Evolutionary conservation across 73 alveolate genomes (phyloP).

Genomic region (Paramecium biaurelia): DNA sequence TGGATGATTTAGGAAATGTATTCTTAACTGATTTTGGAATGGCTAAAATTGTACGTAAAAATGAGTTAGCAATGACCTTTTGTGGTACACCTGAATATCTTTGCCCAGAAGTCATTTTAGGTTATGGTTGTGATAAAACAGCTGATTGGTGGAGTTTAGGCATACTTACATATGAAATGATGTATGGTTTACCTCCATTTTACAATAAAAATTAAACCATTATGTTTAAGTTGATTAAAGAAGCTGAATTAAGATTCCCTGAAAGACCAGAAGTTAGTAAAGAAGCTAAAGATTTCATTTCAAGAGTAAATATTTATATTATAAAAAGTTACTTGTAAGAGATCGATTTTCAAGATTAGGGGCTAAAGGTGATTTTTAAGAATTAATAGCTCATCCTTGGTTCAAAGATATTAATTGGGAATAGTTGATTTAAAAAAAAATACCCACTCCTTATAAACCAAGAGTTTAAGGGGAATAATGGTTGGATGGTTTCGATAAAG

Average conservation of each 20-base stretch:
- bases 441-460: conserved; percentile 85
- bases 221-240: conserved; percentile 69
- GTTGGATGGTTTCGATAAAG: conserved; percentile 64
- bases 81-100: conserved; percentile 92
- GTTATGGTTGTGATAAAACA: conserved; percentile 65
- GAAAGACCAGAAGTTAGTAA: conserved; percentile 73
- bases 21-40: conserved; percentile 90
- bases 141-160: conserved; percentile 80
- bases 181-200: conserved; percentile 85
- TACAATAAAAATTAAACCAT: conserved; percentile 67
- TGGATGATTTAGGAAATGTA: conserved; percentile 89
- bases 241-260: conserved; percentile 81
- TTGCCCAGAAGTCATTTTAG: conserved; percentile 82
- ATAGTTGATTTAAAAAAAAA: conserved; percentile 76
- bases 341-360: conserved; percentile 88
- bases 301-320: conserved; percentile 18
- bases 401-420: conserved; percentile 95
- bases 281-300: conserved; percentile 80
- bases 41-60: conserved; percentile 78
- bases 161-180: conserved; percentile 77
- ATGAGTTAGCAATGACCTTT: conserved; percentile 84
- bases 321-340: background rate
- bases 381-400: conserved; percentile 88
- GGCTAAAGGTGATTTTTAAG: conserved; percentile 89
- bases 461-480: conserved; percentile 59